Percentiles rank a stretch among this genome's conserved stretches.
Evolutionary conservation across 257 asterid genomes (phyloP).

Genomic region (Striga asiatica): DNA sequence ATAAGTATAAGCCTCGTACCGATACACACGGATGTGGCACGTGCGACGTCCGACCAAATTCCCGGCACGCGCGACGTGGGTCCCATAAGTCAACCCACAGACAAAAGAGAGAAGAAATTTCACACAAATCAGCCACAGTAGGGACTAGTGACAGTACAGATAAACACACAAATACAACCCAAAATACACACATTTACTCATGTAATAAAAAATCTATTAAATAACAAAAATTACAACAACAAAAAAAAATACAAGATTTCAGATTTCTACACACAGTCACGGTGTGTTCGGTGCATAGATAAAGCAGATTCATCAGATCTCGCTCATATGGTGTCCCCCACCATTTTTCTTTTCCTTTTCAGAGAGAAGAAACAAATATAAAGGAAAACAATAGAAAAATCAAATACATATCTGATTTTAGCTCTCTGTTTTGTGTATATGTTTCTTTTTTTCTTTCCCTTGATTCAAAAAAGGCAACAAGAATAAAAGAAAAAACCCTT

Average conservation of each 20-base stretch:
- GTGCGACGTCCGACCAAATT: conserved; percentile 29
- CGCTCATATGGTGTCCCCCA: conserved; percentile 25
- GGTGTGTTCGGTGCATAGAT: conserved; percentile 23
- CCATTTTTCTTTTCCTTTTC: not conserved
- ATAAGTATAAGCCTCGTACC: conserved; percentile 21
- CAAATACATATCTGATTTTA: not conserved
- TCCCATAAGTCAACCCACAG: conserved; percentile 11
- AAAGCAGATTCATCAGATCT: conserved; percentile 35
- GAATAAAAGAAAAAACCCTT: conserved; percentile 31
- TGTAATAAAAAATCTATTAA: not conserved
- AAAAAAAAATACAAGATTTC: not conserved
- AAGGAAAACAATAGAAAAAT: not conserved
- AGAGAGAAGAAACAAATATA: not conserved
- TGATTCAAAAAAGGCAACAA: conserved; percentile 28
- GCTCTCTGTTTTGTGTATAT: conserved; percentile 18
- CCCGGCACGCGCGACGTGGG: conserved; percentile 29
- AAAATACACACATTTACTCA: not conserved
- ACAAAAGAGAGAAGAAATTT: not conserved
- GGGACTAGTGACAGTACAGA: not conserved
- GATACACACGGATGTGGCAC: conserved; percentile 29
- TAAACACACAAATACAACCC: not conserved
- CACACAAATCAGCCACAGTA: not conserved
- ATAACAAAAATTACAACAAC: not conserved
- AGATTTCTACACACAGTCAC: conserved; percentile 17
- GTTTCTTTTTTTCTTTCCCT: conserved; percentile 17